Evolutionary conservation across 495 filamentous ascomycete species (phyloP), one percentile per base, ranked within the genome.

Genomic region (Podospora bellae-mahoneyi): DNA sequence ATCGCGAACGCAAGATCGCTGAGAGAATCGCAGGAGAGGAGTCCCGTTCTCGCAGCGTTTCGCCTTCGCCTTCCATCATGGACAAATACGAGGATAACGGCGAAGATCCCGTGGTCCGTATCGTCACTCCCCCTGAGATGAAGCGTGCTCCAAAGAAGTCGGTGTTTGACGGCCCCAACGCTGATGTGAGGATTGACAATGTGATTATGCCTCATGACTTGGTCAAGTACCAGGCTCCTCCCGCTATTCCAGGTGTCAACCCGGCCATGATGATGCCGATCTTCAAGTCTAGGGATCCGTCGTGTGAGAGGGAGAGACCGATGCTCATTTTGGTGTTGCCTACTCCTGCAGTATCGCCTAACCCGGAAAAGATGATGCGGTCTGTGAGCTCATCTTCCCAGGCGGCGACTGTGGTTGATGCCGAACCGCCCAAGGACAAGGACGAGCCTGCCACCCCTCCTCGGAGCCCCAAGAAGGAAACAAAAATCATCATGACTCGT

Each of bases 111-210:
- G 68, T 77, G 39, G 56, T 80, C 23, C 73, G 75, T 61, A 80
- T 85, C 66, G 75, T 78, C 64, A 78, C 82, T 4, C 83, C 84
- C 28, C 82, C 84, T 28, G 79, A 78, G 64, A 82, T 83, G 78
- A 73, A 80, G 44, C 76, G 78, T 15, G 66, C 80, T 39, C 39
- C 39, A 10, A 72, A 73, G 55, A 81, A 81, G 72, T 80, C 79
- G 67, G 82, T 76, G 56, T 87, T 80, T 66, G 84, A 82, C 64
- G 82, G 74, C 18, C 85, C 84, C n/a, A 81, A 87, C 64, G 85
- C 85, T 44, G 85, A 87, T 73, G 84, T 86, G 48, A 72, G 77
- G 16, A 79, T 83, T 64, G 84, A 86, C 66, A 80, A 85, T 65
- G 69, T 82, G 34, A 76, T 87, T 55, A 68, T 76, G 69, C 81